Evolutionary conservation across 2,329 filamentous ascomycete genomes (phyloP), one percentile per base, ranked within the genome.

Genomic region (Diaporthe longicolla): DNA sequence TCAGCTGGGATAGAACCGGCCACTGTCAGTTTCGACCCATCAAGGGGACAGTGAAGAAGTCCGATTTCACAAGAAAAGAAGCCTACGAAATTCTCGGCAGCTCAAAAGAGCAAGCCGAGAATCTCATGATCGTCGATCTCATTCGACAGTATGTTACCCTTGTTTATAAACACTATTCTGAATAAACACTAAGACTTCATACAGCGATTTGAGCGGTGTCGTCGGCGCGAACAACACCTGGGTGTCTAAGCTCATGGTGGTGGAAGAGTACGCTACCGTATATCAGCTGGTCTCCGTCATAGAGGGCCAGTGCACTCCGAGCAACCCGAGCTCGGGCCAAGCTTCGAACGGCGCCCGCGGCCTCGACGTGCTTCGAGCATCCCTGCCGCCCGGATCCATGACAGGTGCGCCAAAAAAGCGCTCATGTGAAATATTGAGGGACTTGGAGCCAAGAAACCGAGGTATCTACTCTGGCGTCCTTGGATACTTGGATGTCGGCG

Each of bases 231-330:
- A 43, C 8, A 61, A 61, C 11, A 61, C 58, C 15, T 61, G 58
- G 58, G 58, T 61, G 13, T 61, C 58, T 11, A 61, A 61, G n/a
- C 58, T 61, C 37, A 61, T 61, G 58, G 58, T 61, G 10, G 58
- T 61, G 7, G 58, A 61, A 8, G 58, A 61, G 24, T 61, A 61
- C 15, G 58, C 58, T 19, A 61, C 58, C 26, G 58, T 61, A 43
- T 61, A 61, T 15, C 58, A 61, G 11, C 15, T 61, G 37, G 58
- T 61, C n/a, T 61, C 58, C 1, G 58, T 61, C 5, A 61, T 61
- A 15, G 58, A 43, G 58, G 58, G 58, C 35, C 35, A 43, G 15
- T 61, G 58, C 58, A 21, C 21, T 19, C 58, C 58, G n/a, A 21
- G 37, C 35, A 59, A 61, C 35, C 15, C 37, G 26, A 29, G n/a